Evolutionary conservation across 75 land plant species (phyloP).

Genomic region (Cupressus sempervirens): DNA sequence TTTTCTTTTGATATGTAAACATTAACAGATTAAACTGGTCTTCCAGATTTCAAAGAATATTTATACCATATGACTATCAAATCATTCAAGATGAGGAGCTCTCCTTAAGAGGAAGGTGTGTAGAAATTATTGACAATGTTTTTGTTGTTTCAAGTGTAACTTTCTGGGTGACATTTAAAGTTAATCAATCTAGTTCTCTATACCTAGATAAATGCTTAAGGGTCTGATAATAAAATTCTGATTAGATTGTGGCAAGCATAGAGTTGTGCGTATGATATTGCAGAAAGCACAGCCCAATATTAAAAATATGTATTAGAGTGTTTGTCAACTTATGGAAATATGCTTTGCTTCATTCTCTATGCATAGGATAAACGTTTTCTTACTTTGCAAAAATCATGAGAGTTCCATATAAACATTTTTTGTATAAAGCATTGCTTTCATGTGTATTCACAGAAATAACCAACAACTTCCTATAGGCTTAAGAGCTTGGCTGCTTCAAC

Average conservation of each 20-base stretch:
- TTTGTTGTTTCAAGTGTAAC: not conserved
- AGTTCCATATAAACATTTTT: not conserved
- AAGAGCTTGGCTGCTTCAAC: slow-evolving; percentile 9
- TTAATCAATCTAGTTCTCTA: not conserved
- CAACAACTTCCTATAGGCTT: not conserved
- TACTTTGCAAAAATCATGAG: too few relatives aligned
- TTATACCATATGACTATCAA: slow-evolving; percentile 43
- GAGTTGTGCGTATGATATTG: not conserved
- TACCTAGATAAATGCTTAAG: not conserved
- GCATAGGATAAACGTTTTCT: too few relatives aligned
- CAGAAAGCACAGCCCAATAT: not conserved
- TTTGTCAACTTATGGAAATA: not conserved
- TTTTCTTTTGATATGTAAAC: not conserved
- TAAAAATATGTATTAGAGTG: not conserved
- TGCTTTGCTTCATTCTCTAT: not conserved
- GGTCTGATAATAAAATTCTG: not conserved
- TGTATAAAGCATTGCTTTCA: not conserved
- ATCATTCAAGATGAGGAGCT: slow-evolving; percentile 34
- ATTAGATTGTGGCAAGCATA: not conserved
- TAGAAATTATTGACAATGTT: slow-evolving; percentile 15
- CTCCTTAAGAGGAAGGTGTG: not conserved
- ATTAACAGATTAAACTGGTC: not conserved
- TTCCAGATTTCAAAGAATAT: slow-evolving; percentile 42
- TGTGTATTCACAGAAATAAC: slow-evolving; percentile 3
- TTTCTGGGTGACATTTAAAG: not conserved